Evolutionary conservation across 371 early-diverging fungal genomes (phyloP).

Genomic region (Conidiobolus coronatus): DNA sequence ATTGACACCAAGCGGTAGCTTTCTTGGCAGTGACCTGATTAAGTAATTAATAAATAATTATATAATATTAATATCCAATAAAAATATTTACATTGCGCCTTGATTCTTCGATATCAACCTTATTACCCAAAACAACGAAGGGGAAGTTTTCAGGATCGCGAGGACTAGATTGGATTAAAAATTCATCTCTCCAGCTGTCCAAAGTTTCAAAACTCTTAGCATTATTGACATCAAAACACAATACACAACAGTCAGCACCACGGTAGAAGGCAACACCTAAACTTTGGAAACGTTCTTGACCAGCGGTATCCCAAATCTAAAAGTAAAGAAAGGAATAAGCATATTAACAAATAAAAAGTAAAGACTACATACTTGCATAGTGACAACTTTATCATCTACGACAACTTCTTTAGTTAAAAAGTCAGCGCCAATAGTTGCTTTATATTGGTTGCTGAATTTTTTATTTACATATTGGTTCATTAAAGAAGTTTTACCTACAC

Average conservation of each 20-base stretch:
- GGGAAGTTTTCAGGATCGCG: constrained; percentile 92
- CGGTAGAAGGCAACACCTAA: constrained; percentile 96
- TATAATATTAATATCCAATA: not conserved
- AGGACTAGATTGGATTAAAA: constrained; percentile 82
- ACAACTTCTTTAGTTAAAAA: constrained; percentile 97
- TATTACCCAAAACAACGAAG: constrained; percentile 95
- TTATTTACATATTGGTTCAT: constrained; percentile 98
- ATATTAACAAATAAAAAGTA: not conserved
- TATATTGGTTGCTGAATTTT: constrained; percentile 95
- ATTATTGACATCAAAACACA: constrained; percentile 93
- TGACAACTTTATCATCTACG: constrained; percentile 66
- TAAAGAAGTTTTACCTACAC: constrained; percentile 89
- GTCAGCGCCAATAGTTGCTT: constrained; percentile 99
- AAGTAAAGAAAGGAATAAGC: constrained; percentile 1
- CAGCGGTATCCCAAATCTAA: constrained; percentile 89
- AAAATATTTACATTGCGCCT: constrained; percentile 37
- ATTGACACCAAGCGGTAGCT: constrained; percentile 85
- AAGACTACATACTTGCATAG: constrained; percentile 52
- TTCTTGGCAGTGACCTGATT: constrained; percentile 71
- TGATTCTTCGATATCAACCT: constrained; percentile 86
- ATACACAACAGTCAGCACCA: constrained; percentile 98
- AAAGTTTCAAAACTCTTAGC: constrained; percentile 84
- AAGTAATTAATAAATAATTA: constrained; percentile 43
- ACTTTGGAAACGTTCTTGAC: constrained; percentile 92
- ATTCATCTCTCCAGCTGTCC: constrained; percentile 95